Evolutionary conservation across 2,329 filamentous ascomycete species (phyloP).

Genomic region (Teratosphaeriaceae sp.): DNA sequence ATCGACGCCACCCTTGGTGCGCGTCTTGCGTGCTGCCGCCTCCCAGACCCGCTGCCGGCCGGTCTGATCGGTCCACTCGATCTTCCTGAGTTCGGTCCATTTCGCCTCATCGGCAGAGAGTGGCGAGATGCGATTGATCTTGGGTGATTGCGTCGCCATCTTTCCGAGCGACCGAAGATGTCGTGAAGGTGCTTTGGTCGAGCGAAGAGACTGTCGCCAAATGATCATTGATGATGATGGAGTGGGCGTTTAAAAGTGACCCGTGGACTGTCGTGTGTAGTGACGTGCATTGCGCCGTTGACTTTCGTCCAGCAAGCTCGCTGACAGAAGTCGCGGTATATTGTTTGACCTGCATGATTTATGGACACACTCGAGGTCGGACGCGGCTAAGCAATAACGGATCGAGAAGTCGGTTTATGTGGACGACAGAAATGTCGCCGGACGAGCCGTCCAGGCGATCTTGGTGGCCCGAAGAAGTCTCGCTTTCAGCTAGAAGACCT

Average conservation of each 20-base stretch:
- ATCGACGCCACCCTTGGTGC: constrained; percentile 50
- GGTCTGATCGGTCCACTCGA: constrained; percentile 43
- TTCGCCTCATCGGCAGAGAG: constrained; percentile 47
- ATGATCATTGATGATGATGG: not conserved
- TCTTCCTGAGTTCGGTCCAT: constrained; percentile 52
- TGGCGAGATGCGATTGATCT: constrained; percentile 42
- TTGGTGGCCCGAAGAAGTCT: no score
- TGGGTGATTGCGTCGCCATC: constrained; percentile 28
- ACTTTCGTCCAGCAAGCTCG: no score
- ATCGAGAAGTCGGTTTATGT: no score
- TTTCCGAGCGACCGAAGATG: not conserved
- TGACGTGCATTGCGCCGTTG: not conserved
- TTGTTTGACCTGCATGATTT: not conserved
- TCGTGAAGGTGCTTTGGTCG: not conserved
- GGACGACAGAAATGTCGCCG: no score
- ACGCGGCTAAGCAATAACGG: no score
- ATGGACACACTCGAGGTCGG: no score
- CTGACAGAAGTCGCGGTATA: no score
- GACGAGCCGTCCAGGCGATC: no score
- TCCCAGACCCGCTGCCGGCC: constrained; percentile 45
- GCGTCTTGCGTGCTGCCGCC: constrained; percentile 45
- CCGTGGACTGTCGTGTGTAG: not conserved
- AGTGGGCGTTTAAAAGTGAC: not conserved
- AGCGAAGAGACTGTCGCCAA: not conserved
- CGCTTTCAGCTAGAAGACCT: no score